Base-by-base conservation (phyloP, 768 basidiomycete species). In the Coprinopsis sp. region DNA sequence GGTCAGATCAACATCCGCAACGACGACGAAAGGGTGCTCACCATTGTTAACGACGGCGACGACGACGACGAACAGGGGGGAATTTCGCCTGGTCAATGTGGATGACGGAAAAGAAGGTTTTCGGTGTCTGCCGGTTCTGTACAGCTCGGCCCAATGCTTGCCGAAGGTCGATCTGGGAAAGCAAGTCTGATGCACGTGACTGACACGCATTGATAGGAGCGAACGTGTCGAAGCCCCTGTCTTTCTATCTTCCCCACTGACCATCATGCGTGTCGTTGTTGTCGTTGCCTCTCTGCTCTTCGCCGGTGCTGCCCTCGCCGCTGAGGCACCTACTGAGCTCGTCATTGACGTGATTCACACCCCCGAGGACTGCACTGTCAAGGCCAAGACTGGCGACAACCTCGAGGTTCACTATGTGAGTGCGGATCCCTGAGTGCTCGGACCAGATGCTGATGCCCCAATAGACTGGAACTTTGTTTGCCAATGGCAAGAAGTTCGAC, bases 401-500 rank as follows among this genome's bases (percentile, higher is more conserved):
- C 74, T 91, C 51, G 56, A 76, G 52, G 85, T 91, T 40, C 90
- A 91, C 76, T 91, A 91, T 57, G 88, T 91, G 62, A 43, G 66
- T 62, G n/a, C n/a, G n/a, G n/a, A n/a, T n/a, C n/a, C n/a, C n/a
- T n/a, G n/a, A n/a, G n/a, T n/a, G n/a, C n/a, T n/a, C n/a, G 16
- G 34, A 36, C 38, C 11, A 24, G 10, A 22, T 19, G 14, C 12
- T 25, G 12, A 13, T 31, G 18, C 25, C 36, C 10, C 2, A 24
- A 12, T n/a, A 94, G 80, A 91, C 89, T 3, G 94, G 93, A 3
- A 94, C 77, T 7, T 65, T 97, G 41, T 82, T 82, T 54, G 65
- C 76, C 8, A 81, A 73, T 41, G 91, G 91, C 6, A 76, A 76
- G 49, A 87, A 93, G 62, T 97, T 97, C 56, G 93, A 97, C 65